Evolutionary conservation across 2,329 filamentous ascomycete species (phyloP).

Genomic region (Fusarium verticillioides): DNA sequence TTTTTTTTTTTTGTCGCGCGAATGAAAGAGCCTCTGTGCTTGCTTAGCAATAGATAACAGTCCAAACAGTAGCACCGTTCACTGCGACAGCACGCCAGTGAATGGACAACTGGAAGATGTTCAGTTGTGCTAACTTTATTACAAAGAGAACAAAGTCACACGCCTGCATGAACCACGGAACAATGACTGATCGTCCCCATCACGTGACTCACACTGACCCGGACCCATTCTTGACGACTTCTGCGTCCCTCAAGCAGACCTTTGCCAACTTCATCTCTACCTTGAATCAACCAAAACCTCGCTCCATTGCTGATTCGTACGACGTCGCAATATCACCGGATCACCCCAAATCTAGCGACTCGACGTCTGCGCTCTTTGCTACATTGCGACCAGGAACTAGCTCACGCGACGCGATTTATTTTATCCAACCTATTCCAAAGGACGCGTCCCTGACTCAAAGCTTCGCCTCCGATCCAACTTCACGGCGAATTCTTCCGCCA

Average conservation of each 20-base stretch:
- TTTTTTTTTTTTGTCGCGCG: not conserved
- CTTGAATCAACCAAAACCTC: constrained; percentile 39
- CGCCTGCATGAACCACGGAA: not conserved
- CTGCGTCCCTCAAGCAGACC: constrained; percentile 42
- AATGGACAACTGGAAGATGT: not conserved
- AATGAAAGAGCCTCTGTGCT: constrained; percentile 14
- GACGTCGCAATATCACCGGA: constrained; percentile 29
- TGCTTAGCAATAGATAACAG: constrained; percentile 10
- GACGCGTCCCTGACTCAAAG: constrained; percentile 41
- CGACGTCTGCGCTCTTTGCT: constrained; percentile 2
- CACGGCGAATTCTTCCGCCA: constrained; percentile 39
- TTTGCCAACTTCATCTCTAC: constrained; percentile 43
- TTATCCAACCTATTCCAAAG: constrained; percentile 5
- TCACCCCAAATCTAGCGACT: constrained; percentile 25
- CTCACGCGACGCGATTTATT: constrained; percentile 44
- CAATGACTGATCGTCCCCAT: constrained; percentile 20
- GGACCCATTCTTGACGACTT: constrained; percentile 47
- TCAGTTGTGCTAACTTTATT: not conserved
- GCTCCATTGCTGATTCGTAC: constrained; percentile 33
- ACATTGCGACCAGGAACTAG: constrained; percentile 32
- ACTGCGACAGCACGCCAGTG: not conserved
- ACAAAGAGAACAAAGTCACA: constrained; percentile 16
- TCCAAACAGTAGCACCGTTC: not conserved
- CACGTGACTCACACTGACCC: constrained; percentile 41
- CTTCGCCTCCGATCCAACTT: constrained; percentile 27